Conservation (phyloP, 2,329 filamentous ascomycete species). For the Aspergillus sp. region DNA sequence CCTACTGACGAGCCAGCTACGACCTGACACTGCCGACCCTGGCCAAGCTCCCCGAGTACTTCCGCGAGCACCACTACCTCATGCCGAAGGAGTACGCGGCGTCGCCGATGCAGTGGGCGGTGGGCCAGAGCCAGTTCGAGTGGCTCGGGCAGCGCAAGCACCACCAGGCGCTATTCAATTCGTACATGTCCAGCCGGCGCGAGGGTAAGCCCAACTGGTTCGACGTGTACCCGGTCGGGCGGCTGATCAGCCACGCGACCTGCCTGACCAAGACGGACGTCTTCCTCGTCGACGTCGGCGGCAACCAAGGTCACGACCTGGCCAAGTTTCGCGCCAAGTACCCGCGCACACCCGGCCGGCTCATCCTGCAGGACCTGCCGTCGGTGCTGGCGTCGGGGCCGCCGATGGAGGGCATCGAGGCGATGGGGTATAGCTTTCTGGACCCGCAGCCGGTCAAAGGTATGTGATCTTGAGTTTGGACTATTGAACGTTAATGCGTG, state of each 20-base stretch:
- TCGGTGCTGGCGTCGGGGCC: conserved; percentile 17
- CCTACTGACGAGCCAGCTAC: conserved; percentile 15
- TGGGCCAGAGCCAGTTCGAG: conserved; percentile 34
- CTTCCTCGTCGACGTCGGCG: conserved; percentile 44
- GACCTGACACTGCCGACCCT: conserved; percentile 33
- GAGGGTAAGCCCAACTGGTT: conserved; percentile 31
- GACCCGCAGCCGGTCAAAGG: conserved; percentile 32
- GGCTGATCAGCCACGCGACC: conserved; percentile 20
- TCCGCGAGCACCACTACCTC: conserved; percentile 24
- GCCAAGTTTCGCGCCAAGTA: conserved; percentile 30
- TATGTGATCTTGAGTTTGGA: conserved; percentile 1
- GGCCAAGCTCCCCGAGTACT: conserved; percentile 30
- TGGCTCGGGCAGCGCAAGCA: conserved; percentile 26
- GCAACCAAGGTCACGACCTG: conserved; percentile 42
- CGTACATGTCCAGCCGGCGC: conserved; percentile 34
- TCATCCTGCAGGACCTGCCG: conserved; percentile 44
- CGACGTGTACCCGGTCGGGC: conserved; percentile 30
- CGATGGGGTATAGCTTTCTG: conserved; percentile 35
- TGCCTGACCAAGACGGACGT: conserved; percentile 22
- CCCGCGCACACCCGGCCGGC: conserved; percentile 30
- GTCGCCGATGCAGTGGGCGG: conserved; percentile 32
- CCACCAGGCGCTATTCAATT: conserved; percentile 31
- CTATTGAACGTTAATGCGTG: neutral
- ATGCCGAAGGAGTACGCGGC: conserved; percentile 27
- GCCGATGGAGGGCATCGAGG: conserved; percentile 20